Evolutionary conservation across 1,284 basidiomycete genomes (phyloP).

Genomic region (Microbotryomycetes sp.): DNA sequence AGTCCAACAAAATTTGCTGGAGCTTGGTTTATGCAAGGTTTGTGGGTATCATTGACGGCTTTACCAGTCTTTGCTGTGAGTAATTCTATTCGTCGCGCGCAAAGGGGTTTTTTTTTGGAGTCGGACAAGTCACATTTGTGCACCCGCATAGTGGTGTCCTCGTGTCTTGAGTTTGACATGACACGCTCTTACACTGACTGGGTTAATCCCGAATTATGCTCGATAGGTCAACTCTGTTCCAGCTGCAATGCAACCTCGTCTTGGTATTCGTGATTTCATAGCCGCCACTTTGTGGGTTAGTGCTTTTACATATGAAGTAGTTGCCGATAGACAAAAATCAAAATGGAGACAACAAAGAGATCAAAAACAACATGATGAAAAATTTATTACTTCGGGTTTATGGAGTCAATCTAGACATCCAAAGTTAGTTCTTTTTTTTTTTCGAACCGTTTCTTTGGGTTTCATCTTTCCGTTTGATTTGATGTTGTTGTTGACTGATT

Average conservation of each 20-base stretch:
- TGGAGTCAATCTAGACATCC: conserved; percentile 69
- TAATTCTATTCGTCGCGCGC: not conserved
- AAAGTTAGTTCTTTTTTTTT: conserved; percentile 50
- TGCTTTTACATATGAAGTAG: conserved; percentile 58
- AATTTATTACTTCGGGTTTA: conserved; percentile 58
- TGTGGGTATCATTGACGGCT: conserved; percentile 63
- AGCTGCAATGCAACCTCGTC: conserved; percentile 51
- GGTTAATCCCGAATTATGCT: conserved; percentile 15
- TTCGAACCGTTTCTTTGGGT: not conserved
- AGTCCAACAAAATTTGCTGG: conserved; percentile 54
- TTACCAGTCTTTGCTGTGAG: conserved; percentile 58
- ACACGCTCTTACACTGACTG: not conserved
- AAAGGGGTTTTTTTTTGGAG: too few relatives aligned
- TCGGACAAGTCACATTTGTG: too few relatives aligned
- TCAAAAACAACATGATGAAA: conserved; percentile 63
- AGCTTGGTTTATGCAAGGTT: conserved; percentile 68
- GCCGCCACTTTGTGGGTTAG: conserved; percentile 55
- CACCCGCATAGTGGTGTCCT: too few relatives aligned
- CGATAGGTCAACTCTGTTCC: conserved; percentile 57
- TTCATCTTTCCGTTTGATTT: not conserved
- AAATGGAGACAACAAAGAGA: conserved; percentile 59
- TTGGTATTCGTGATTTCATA: conserved; percentile 56
- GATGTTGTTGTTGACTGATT: not conserved
- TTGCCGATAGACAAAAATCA: conserved; percentile 65
- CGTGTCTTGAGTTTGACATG: too few relatives aligned